Percentiles rank a stretch among this genome's conserved stretches.
Conservation (phyloP, 495 filamentous ascomycete species). For the Rostrohypoxylon terebratum region DNA sequence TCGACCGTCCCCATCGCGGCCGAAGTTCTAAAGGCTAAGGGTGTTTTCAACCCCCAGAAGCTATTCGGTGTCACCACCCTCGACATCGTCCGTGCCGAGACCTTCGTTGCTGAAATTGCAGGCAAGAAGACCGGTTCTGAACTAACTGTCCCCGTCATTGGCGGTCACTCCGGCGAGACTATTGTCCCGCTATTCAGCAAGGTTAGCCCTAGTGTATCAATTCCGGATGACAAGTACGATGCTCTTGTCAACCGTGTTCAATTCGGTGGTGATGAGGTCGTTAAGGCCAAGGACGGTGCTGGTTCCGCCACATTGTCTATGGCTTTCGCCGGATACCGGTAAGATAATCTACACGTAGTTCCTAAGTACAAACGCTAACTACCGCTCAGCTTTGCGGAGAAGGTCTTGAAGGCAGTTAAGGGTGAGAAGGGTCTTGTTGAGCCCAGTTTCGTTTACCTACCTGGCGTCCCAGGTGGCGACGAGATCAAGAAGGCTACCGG, state of each 20-base stretch:
- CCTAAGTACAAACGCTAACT: conserved; percentile 24
- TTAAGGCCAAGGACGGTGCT: conserved; percentile 95
- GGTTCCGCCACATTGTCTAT: conserved; percentile 97
- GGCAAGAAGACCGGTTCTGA: conserved; percentile 85
- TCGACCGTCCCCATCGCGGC: conserved; percentile 97
- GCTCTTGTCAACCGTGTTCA: conserved; percentile 92
- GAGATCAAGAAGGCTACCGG: conserved; percentile 84
- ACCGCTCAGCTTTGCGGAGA: conserved; percentile 81
- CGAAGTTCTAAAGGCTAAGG: conserved; percentile 91
- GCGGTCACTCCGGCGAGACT: conserved; percentile 96
- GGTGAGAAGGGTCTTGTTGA: conserved; percentile 93
- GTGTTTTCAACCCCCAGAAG: conserved; percentile 91
- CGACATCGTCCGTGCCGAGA: conserved; percentile 97
- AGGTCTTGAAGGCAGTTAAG: conserved; percentile 85
- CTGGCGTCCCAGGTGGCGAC: conserved; percentile 87
- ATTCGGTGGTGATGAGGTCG: conserved; percentile 98
- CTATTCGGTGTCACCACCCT: conserved; percentile 98
- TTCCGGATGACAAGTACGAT: conserved; percentile 87
- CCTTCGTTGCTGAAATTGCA: conserved; percentile 88
- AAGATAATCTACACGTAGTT: conserved; percentile 29
- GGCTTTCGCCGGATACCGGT: conserved; percentile 97
- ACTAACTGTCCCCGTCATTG: conserved; percentile 88
- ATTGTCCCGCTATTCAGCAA: conserved; percentile 98
- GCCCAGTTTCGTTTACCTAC: conserved; percentile 94
- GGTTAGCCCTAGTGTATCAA: conserved; percentile 78